Percentiles rank a stretch among this genome's conserved stretches.
phyloP scores from a whole-genome alignment of 75 land plant genomes.

The Sequoiadendron giganteum region DNA sequence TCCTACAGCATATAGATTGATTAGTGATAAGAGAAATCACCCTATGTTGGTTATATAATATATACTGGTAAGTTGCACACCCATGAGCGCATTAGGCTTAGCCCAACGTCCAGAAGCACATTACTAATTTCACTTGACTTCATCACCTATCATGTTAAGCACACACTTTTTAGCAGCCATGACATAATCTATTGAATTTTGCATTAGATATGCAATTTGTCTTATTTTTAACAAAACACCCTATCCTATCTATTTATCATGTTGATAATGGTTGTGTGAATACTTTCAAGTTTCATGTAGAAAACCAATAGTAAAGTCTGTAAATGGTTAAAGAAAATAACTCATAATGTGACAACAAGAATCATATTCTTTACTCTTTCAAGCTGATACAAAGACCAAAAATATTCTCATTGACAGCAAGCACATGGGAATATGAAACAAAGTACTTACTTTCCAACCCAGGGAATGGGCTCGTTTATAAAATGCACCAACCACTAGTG shows the following conservation, averaged over 20 bases:
- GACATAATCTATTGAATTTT: neutral
- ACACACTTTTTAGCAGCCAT: neutral
- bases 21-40: neutral
- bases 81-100: neutral
- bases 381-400: neutral
- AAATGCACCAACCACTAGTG: conserved; percentile 74
- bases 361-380: neutral
- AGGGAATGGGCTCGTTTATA: conserved; percentile 71
- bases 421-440: neutral
- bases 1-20: neutral
- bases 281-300: neutral
- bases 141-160: neutral
- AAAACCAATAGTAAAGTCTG: neutral
- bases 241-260: neutral
- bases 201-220: neutral
- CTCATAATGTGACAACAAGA: neutral
- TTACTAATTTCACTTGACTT: neutral
- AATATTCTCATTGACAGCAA: neutral
- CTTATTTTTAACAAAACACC: neutral
- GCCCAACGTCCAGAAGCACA: neutral
- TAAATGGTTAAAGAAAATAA: neutral
- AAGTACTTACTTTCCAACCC: conserved; percentile 68
- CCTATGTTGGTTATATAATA: neutral
- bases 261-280: neutral
- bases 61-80: neutral